Conservation (phyloP, 257 asterid species). For the Jasminum sambac region DNA sequence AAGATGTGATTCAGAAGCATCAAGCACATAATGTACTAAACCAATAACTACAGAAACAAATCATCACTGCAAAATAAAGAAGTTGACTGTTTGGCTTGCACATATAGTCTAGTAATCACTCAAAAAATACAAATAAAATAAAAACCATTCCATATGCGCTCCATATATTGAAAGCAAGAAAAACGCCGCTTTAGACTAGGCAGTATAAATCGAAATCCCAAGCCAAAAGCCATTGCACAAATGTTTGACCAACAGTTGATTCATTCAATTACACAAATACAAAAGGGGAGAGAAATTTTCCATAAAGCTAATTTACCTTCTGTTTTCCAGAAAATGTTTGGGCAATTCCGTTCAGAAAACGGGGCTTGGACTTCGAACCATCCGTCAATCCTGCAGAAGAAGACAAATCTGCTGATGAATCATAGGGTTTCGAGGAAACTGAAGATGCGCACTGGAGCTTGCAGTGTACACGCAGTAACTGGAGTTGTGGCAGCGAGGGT, state of each 20-base stretch:
- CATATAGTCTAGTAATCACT: not conserved
- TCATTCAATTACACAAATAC: not conserved
- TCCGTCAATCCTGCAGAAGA: constrained; percentile 30
- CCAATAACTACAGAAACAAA: not conserved
- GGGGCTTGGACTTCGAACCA: constrained; percentile 41
- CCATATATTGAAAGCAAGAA: not conserved
- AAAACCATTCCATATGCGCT: not conserved
- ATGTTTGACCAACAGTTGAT: not conserved
- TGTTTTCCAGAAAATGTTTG: constrained; percentile 31
- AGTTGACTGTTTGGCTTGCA: not conserved
- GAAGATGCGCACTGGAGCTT: constrained; percentile 25
- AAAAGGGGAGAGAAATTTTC: not conserved
- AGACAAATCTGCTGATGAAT: constrained; percentile 25
- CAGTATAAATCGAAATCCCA: not conserved
- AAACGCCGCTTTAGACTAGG: not conserved
- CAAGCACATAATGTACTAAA: not conserved
- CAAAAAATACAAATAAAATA: not conserved
- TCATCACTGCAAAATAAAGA: not conserved
- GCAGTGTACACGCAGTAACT: constrained; percentile 41
- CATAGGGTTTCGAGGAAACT: constrained; percentile 16
- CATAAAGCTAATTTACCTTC: constrained; percentile 39
- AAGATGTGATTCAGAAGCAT: not conserved
- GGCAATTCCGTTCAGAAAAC: constrained; percentile 33
- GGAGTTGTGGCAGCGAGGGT: constrained; percentile 5
- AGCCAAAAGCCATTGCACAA: not conserved